Percentiles rank a stretch among this genome's conserved stretches.
Evolutionary conservation across 768 basidiomycete genomes (phyloP).

Genomic region (Russula olivacea): DNA sequence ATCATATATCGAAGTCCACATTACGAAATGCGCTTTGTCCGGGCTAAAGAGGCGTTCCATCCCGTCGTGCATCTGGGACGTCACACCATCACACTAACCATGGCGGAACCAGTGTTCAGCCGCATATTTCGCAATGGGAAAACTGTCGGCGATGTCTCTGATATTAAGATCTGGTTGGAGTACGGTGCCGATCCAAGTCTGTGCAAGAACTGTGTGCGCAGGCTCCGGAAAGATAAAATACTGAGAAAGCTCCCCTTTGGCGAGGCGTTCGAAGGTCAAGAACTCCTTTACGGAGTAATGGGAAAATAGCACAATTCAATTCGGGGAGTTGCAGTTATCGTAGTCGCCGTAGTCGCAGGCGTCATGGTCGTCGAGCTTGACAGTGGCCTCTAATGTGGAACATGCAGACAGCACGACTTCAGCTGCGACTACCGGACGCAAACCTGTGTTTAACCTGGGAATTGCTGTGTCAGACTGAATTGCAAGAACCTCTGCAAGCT

Average conservation of each 20-base stretch:
- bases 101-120: not conserved
- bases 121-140: not conserved
- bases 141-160: no score
- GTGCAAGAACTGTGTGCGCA: not conserved
- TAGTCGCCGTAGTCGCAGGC: not conserved
- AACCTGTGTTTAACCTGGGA: not conserved
- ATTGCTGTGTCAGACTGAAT: not conserved
- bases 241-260: not conserved
- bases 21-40: not conserved
- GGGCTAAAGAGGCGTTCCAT: not conserved
- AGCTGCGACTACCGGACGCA: not conserved
- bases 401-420: not conserved
- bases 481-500: not conserved
- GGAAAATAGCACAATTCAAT: not conserved
- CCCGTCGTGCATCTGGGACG: not conserved
- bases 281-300: not conserved
- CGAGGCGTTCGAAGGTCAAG: not conserved
- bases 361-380: not conserved
- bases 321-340: not conserved
- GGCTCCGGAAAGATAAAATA: not conserved
- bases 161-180: not conserved
- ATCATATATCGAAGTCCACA: not conserved
- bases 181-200: not conserved
- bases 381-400: not conserved
- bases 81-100: not conserved